phyloP scores from a whole-genome alignment of 768 basidiomycete genomes.

The Hygrophoropsis aurantiaca region DNA sequence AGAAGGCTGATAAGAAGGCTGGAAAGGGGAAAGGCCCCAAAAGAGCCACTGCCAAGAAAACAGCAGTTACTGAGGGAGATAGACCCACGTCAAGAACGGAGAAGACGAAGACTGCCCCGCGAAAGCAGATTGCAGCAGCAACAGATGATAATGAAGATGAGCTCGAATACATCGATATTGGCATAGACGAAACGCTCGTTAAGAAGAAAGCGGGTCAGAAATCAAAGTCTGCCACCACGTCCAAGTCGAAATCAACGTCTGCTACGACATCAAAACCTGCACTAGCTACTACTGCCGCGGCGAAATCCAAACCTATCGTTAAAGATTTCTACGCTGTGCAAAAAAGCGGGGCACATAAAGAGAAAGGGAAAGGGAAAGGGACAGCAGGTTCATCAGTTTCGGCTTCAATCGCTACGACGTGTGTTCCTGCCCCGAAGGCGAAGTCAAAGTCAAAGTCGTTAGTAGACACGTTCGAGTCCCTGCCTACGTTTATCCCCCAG shows the following conservation, averaged over 20 bases:
- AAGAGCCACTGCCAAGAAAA: constrained; percentile 15
- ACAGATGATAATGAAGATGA: neutral
- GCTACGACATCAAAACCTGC: no score
- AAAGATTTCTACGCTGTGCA: constrained; percentile 11
- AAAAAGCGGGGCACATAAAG: neutral
- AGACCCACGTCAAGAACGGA: constrained; percentile 3
- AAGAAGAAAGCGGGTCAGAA: constrained; percentile 16
- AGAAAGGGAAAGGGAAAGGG: no score
- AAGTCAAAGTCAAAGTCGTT: constrained; percentile 2
- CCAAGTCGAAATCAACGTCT: no score
- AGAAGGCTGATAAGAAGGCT: constrained; percentile 51
- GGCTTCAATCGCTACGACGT: neutral
- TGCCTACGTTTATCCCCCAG: neutral
- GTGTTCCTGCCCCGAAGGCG: neutral
- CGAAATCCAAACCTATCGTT: no score
- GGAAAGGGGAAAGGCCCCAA: constrained; percentile 32
- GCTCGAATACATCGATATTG: neutral
- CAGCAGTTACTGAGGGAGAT: constrained; percentile 9
- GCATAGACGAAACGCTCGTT: constrained; percentile 3
- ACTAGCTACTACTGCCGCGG: no score
- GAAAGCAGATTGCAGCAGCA: constrained; percentile 1
- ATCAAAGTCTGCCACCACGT: no score
- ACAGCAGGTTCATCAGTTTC: no score
- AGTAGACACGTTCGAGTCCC: neutral
- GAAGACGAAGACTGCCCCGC: neutral